A percentile compares a stretch with the other conserved stretches of the same genome.
phyloP scores from a whole-genome alignment of 1,284 basidiomycete species.

The Leccinum laetum region DNA sequence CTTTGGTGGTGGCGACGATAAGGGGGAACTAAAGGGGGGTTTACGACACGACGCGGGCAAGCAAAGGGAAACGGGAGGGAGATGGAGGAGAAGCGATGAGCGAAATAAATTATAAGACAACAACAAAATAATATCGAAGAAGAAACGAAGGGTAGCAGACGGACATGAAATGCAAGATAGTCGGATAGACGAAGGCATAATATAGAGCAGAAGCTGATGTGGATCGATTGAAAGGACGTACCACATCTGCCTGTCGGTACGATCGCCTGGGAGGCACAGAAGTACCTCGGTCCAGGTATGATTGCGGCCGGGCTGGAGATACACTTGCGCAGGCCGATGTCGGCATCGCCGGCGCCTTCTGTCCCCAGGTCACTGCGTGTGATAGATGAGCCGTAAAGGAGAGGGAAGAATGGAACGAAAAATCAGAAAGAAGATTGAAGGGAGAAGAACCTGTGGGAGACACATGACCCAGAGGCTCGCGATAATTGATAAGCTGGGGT shows the following conservation, averaged over 20 bases:
- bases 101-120: not conserved
- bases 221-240: constrained; percentile 24
- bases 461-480: not conserved
- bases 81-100: not conserved
- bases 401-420: not conserved
- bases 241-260: constrained; percentile 64
- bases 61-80: not conserved
- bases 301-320: constrained; percentile 43
- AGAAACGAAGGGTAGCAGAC: not conserved
- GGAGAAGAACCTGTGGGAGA: not conserved
- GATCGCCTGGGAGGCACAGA: constrained; percentile 60
- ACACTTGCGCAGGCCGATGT: constrained; percentile 59
- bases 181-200: not conserved
- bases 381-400: not conserved
- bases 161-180: constrained; percentile 17
- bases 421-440: not conserved
- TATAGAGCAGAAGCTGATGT: not conserved
- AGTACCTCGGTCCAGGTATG: constrained; percentile 64
- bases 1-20: constrained; percentile 15
- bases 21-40: constrained; percentile 6
- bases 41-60: constrained; percentile 7
- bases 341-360: constrained; percentile 64
- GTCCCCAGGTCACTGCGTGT: constrained; percentile 59
- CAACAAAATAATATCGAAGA: not conserved
- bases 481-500: not conserved